Percentiles rank a stretch among this genome's conserved stretches.
Conservation (phyloP, 2,329 filamentous ascomycete genomes). For the Cytospora piceae region DNA sequence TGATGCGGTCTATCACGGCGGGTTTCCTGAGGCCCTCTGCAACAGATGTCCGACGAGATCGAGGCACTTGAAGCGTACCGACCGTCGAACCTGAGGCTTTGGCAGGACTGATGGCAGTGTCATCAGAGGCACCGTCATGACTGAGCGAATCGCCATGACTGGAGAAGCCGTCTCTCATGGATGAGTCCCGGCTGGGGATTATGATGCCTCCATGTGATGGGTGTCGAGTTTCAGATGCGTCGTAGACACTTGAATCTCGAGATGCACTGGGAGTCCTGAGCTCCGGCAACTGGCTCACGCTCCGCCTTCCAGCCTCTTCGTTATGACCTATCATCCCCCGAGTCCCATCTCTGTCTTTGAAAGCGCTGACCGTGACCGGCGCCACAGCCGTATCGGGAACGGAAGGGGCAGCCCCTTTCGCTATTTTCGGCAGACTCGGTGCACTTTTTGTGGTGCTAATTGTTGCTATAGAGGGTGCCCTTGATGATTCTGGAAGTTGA, state of each 20-base stretch:
- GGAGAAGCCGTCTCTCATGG: neutral
- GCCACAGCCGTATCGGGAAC: constrained; percentile 52
- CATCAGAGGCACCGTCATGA: constrained; percentile 51
- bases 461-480: constrained; percentile 53
- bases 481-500: constrained; percentile 49
- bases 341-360: constrained; percentile 52
- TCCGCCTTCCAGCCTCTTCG: constrained; percentile 48
- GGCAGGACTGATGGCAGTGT: constrained; percentile 49
- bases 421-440: constrained; percentile 48
- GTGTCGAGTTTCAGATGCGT: constrained; percentile 38
- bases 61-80: constrained; percentile 32
- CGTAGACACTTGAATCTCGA: constrained; percentile 46
- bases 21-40: constrained; percentile 49
- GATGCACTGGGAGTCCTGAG: constrained; percentile 38
- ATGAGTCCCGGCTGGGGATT: constrained; percentile 31
- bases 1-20: constrained; percentile 60
- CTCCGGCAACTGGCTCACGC: constrained; percentile 37
- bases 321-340: constrained; percentile 45
- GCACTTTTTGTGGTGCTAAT: constrained; percentile 48
- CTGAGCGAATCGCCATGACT: constrained; percentile 43
- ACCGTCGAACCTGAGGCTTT: constrained; percentile 42
- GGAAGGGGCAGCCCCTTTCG: constrained; percentile 46
- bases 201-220: constrained; percentile 38
- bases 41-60: constrained; percentile 32
- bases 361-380: constrained; percentile 53